These are phyloP conservation scores for Lichtheimia ornata DNA, from an alignment of 371 early-diverging fungal species.

Conservation along the genomic window DNA sequence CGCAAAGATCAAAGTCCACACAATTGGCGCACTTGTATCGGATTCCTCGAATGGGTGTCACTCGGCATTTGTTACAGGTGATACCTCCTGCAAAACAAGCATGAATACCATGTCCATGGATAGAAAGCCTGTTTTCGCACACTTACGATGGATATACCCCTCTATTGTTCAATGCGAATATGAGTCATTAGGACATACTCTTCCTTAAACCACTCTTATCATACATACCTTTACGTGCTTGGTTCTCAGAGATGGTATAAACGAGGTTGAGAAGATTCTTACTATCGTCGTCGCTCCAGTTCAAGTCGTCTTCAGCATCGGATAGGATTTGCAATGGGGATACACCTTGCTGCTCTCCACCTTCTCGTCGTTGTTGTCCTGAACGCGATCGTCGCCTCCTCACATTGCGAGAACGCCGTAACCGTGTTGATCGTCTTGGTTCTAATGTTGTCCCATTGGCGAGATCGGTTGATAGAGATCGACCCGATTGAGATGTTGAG, in stretches of 20 bases:
- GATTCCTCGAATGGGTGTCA: conserved; percentile 85
- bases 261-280: conserved; percentile 75
- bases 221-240: conserved; percentile 76
- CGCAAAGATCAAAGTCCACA: conserved; percentile 93
- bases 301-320: conserved; percentile 33
- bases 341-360: conserved; percentile 3
- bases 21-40: conserved; percentile 95
- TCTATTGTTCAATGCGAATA: conserved; percentile 37
- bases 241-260: conserved; percentile 86
- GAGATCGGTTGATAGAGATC: neutral
- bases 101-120: neutral
- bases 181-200: neutral
- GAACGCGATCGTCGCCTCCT: conserved; percentile 31
- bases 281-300: conserved; percentile 54
- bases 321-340: conserved; percentile 10
- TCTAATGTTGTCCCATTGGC: neutral
- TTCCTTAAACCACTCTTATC: neutral
- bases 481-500: conserved; percentile 3
- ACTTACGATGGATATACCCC: conserved; percentile 79
- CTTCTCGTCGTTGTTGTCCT: conserved; percentile 6
- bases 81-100: conserved; percentile 68
- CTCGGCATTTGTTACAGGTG: conserved; percentile 89
- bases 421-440: conserved; percentile 14
- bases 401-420: conserved; percentile 35
- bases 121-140: neutral